These are phyloP conservation scores for Croton setiger DNA, from an alignment of 441 rosid species.

Conservation along the genomic window DNA sequence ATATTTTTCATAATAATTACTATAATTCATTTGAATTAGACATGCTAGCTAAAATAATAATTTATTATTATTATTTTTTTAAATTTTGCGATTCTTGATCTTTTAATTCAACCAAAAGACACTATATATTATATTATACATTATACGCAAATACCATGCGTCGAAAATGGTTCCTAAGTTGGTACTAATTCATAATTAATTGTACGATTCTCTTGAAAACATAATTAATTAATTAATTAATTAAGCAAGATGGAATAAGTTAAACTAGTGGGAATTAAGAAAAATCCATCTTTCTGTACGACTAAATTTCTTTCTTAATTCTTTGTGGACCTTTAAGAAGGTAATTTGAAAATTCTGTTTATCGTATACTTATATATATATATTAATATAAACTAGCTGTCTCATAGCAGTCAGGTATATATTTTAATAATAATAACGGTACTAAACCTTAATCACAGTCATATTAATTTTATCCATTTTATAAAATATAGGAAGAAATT, in stretches of 20 bases:
- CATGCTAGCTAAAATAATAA: neutral
- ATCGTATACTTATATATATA: neutral
- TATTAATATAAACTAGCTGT: neutral
- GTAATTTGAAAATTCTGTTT: neutral
- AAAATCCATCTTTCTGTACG: constrained; percentile 1
- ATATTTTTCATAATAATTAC: neutral
- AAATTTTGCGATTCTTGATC: neutral
- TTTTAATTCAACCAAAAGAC: neutral
- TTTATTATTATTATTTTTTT: neutral
- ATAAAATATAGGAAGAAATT: too few species aligned
- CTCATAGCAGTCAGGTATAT: neutral
- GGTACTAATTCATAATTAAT: neutral
- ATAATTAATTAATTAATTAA: neutral
- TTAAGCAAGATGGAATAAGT: neutral
- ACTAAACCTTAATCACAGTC: too few species aligned
- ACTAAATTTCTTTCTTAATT: neutral
- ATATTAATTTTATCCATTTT: too few species aligned
- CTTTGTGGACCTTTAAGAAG: neutral
- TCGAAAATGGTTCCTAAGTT: constrained; percentile 1
- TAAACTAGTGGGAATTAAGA: neutral
- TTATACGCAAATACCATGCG: neutral
- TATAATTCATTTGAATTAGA: too few species aligned
- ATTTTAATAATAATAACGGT: neutral
- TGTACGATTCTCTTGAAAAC: constrained; percentile 2
- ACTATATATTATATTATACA: neutral